phyloP scores from a whole-genome alignment of 2,329 filamentous ascomycete genomes.

The Lasiodiplodia sp. region DNA sequence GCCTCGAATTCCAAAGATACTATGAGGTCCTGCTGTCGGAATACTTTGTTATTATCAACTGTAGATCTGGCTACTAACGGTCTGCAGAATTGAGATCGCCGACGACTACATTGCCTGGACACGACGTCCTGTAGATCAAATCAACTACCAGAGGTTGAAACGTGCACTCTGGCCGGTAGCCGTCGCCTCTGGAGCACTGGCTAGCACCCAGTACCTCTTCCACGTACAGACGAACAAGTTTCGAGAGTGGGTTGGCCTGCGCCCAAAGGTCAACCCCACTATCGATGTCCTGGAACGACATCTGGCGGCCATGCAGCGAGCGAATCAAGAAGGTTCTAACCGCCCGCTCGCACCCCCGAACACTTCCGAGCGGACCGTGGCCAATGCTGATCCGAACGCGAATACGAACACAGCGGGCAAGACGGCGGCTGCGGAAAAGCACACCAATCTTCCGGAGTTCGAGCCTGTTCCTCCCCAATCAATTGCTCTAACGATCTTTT shows the following conservation, averaged over 20 bases:
- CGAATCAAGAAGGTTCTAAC: slow-evolving; percentile 18
- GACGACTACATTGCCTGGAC: slow-evolving; percentile 47
- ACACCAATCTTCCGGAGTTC: slow-evolving; percentile 27
- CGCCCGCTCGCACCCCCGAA: slow-evolving; percentile 20
- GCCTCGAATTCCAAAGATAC: background rate
- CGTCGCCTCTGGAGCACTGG: slow-evolving; percentile 44
- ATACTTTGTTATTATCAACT: background rate
- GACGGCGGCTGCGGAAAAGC: slow-evolving; percentile 26
- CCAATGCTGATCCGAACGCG: slow-evolving; percentile 2
- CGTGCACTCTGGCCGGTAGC: slow-evolving; percentile 49
- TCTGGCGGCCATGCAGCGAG: slow-evolving; percentile 28
- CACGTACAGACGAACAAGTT: slow-evolving; percentile 45
- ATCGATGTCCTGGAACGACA: slow-evolving; percentile 12
- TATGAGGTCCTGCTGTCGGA: background rate
- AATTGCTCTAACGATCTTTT: slow-evolving; percentile 29
- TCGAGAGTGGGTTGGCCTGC: slow-evolving; percentile 47
- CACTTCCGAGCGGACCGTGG: slow-evolving; percentile 13
- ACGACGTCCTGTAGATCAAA: slow-evolving; percentile 41
- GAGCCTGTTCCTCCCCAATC: slow-evolving; percentile 25
- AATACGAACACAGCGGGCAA: slow-evolving; percentile 8
- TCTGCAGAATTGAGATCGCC: slow-evolving; percentile 44
- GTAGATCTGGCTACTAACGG: slow-evolving; percentile 40
- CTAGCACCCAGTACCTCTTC: slow-evolving; percentile 43
- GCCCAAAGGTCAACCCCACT: slow-evolving; percentile 34
- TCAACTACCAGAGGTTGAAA: slow-evolving; percentile 48